Evolutionary conservation across 2,329 filamentous ascomycete genomes (phyloP).

Genomic region (Pseudogymnoascus sp.): DNA sequence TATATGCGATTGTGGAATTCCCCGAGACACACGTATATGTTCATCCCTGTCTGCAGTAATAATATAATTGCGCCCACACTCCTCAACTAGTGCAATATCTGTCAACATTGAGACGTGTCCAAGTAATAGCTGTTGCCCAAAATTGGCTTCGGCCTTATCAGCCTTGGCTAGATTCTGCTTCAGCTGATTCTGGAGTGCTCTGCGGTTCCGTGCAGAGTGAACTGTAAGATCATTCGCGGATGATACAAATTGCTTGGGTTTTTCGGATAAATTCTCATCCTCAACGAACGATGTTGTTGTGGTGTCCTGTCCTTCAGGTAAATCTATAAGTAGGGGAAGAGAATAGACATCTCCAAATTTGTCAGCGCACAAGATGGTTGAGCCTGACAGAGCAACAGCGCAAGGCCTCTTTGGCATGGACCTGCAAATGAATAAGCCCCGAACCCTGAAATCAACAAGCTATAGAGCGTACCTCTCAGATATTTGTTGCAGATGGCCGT

Average conservation of each 20-base stretch:
- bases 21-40: constrained; percentile 82
- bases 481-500: constrained; percentile 54
- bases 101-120: constrained; percentile 96
- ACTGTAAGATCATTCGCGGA: constrained; percentile 52
- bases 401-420: constrained; percentile 84
- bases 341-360: constrained; percentile 97
- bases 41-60: constrained; percentile 63
- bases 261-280: constrained; percentile 2
- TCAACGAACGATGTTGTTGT: constrained; percentile 7
- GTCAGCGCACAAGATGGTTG: constrained; percentile 73
- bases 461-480: constrained; percentile 13
- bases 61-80: constrained; percentile 46
- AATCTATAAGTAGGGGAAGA: constrained; percentile 55
- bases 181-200: constrained; percentile 50
- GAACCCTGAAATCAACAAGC: constrained; percentile 12
- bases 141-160: constrained; percentile 37
- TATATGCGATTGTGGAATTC: constrained; percentile 71
- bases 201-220: constrained; percentile 54
- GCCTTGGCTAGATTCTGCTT: constrained; percentile 33
- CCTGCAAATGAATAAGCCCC: constrained; percentile 38
- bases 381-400: constrained; percentile 61
- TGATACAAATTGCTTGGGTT: constrained; percentile 34
- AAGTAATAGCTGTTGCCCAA: constrained; percentile 70
- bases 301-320: constrained; percentile 15
- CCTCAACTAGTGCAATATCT: constrained; percentile 53